These are phyloP conservation scores for Mediolabrus comicus DNA, from an alignment of 108 stramenopile species.

Conservation along the genomic window DNA sequence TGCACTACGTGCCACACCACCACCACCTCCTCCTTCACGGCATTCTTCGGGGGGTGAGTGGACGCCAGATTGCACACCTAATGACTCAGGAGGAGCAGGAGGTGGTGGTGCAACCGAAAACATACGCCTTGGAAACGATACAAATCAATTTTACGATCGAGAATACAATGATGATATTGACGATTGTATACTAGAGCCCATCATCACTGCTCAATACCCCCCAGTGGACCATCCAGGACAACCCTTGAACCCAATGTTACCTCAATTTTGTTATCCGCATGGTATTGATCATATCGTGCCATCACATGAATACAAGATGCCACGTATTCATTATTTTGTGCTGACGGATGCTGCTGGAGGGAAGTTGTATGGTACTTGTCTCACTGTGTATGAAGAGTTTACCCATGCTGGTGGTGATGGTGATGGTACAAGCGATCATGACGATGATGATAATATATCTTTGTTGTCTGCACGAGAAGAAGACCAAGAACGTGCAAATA, in stretches of 20 bases:
- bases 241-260: constrained; percentile 82
- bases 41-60: background rate
- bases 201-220: constrained; percentile 80
- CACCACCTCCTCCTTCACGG: background rate
- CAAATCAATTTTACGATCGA: constrained; percentile 6
- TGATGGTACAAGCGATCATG: background rate
- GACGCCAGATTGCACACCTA: background rate
- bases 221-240: constrained; percentile 63
- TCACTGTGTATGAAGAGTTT: constrained; percentile 87
- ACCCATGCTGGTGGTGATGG: constrained; percentile 14
- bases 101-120: constrained; percentile 34
- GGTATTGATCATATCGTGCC: constrained; percentile 66
- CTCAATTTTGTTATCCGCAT: constrained; percentile 81
- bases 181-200: constrained; percentile 57
- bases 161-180: constrained; percentile 35
- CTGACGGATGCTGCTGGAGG: constrained; percentile 80
- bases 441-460: constrained; percentile 23
- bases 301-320: constrained; percentile 64
- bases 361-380: constrained; percentile 81
- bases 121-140: constrained; percentile 28
- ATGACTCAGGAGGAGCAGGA: background rate
- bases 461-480: constrained; percentile 11
- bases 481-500: constrained; percentile 37
- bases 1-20: background rate
- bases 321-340: constrained; percentile 84